Evolutionary conservation across 2,329 filamentous ascomycete genomes (phyloP).

Genomic region (Hypocrella siamensis): DNA sequence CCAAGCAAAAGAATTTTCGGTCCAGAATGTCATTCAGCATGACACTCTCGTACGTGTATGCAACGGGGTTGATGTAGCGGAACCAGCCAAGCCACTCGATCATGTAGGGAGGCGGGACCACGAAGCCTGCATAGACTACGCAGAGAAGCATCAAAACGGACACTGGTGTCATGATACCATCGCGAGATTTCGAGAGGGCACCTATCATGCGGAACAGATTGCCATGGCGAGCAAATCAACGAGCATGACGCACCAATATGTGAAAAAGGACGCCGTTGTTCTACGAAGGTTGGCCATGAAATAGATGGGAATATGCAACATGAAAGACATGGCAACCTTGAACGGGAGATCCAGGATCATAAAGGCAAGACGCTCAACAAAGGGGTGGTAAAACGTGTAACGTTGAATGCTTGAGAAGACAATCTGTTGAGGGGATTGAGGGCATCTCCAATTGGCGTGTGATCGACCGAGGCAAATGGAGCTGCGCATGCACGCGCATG

Average conservation of each 20-base stretch:
- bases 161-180: slow-evolving; percentile 44
- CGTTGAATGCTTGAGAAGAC: too few species aligned
- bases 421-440: too few species aligned
- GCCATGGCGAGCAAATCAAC: slow-evolving; percentile 66
- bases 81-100: slow-evolving; percentile 69
- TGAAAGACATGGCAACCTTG: slow-evolving; percentile 50
- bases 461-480: too few species aligned
- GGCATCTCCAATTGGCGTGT: too few species aligned
- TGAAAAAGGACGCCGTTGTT: slow-evolving; percentile 57
- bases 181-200: slow-evolving; percentile 54
- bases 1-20: slow-evolving; percentile 37
- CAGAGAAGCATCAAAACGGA: slow-evolving; percentile 46
- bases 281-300: slow-evolving; percentile 73
- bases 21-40: slow-evolving; percentile 69
- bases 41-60: slow-evolving; percentile 64
- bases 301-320: slow-evolving; percentile 64
- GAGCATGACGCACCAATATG: slow-evolving; percentile 49
- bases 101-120: slow-evolving; percentile 52
- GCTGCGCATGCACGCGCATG: neutral
- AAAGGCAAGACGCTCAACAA: slow-evolving; percentile 67
- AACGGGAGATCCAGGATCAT: slow-evolving; percentile 78
- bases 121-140: slow-evolving; percentile 55
- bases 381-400: slow-evolving; percentile 84
- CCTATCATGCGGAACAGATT: slow-evolving; percentile 71
- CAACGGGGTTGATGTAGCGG: slow-evolving; percentile 62